Base-by-base conservation (phyloP, 2,329 filamentous ascomycete species). In the Scedosporium boydii region DNA sequence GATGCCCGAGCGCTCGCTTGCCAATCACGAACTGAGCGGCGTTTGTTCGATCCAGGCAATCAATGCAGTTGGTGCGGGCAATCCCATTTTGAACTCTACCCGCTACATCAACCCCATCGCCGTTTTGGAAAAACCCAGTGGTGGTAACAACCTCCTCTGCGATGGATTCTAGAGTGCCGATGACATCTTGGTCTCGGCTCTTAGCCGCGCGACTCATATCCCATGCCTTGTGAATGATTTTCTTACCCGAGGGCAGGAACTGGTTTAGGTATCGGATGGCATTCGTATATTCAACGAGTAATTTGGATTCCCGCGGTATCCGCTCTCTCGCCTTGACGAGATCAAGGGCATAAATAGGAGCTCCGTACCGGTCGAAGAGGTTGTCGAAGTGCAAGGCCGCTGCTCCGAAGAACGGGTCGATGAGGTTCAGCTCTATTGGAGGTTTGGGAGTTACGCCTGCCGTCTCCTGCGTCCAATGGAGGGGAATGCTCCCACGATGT, bases 181-280 rank as follows among this genome's bases (percentile, higher is more conserved):
- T 98, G 2, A 99, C 95, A 76, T 99, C 93, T 69, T 96, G 90
- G 63, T 95, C 93, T 42, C 90, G 87, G 68, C 88, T 86, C 75
- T 99, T 99, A 18, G 93, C 91, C 4, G 95, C 93, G 63, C 95
- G 84, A 65, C 93, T 96, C 95, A 99, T 99, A 72, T 99, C 95
- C 86, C 95, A 99, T 3, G 93, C 92, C 69, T 95, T 91, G 73
- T 99, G 93, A 9, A 93, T 85, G 60, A 99, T 96, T 71, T 91
- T 91, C 70, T 93, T 91, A 62, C 87, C 87, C 2, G 81, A 76
- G 0, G 95, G 93, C 2, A 99, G 79, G 63, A 96, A 96, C 71
- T 98, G 93, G 67, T 98, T 99, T 58, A 99, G 85, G 69, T 99
- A 99, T 51, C 87, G 84, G 65, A 98, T 88, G 4, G 92, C 91